Percentiles rank a stretch among this genome's conserved stretches.
Evolutionary conservation across 352 stramenopile genomes (phyloP).

Genomic region (Vaucheria bursata): DNA sequence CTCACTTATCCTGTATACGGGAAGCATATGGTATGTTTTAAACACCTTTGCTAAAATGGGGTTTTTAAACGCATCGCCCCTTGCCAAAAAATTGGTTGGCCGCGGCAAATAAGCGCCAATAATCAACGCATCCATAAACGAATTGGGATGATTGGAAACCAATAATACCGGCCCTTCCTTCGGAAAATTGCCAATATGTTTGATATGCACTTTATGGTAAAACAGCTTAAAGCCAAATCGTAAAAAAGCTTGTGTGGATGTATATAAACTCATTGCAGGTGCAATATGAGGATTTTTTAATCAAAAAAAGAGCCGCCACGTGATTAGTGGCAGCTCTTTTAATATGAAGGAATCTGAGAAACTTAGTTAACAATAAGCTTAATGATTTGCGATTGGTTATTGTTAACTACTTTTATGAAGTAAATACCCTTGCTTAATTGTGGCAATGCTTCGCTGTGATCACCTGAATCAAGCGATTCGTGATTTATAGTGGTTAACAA

Average conservation of each 20-base stretch:
- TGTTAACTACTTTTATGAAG: conserved; percentile 9
- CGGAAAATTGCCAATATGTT: conserved; percentile 8
- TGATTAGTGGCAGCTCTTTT: conserved; percentile 7
- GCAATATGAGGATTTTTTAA: conserved; percentile 9
- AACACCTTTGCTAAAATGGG: conserved; percentile 7
- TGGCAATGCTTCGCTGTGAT: conserved; percentile 5
- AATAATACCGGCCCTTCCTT: conserved; percentile 6
- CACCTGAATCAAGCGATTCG: conserved; percentile 5
- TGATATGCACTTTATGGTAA: conserved; percentile 8
- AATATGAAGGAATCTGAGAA: conserved; percentile 8
- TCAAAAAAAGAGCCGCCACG: conserved; percentile 5
- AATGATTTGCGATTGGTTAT: conserved; percentile 8
- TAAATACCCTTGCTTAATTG: conserved; percentile 8
- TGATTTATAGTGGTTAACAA: conserved; percentile 9
- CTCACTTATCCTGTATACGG: conserved; percentile 6
- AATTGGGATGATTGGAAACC: conserved; percentile 7
- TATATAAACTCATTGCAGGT: conserved; percentile 8
- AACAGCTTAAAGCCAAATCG: conserved; percentile 7
- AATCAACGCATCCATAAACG: conserved; percentile 7
- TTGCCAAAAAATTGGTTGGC: conserved; percentile 7
- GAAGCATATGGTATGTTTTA: conserved; percentile 8
- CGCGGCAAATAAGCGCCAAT: conserved; percentile 4
- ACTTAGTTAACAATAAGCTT: conserved; percentile 9
- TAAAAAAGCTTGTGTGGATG: conserved; percentile 8
- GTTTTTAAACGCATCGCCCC: conserved; percentile 5